Conservation (phyloP, 768 basidiomycete species). For the Leccinum subgranulosum region DNA sequence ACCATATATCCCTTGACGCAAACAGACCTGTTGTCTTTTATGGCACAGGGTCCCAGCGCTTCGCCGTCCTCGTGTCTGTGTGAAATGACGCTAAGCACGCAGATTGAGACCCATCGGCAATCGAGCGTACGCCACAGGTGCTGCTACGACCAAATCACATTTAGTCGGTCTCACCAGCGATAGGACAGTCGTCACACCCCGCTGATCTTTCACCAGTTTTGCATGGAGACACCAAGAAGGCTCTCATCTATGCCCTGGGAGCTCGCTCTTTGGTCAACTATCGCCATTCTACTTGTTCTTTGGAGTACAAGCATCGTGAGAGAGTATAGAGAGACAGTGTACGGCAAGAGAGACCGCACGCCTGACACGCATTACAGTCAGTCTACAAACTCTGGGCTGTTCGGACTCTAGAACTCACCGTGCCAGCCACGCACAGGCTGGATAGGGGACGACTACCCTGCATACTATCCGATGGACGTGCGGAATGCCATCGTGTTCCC, state of each 20-base stretch:
- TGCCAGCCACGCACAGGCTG: conserved; percentile 12
- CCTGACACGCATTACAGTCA: conserved; percentile 16
- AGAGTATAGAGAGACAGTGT: not conserved
- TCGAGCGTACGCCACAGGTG: not conserved
- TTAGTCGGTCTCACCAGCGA: not conserved
- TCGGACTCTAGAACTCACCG: conserved; percentile 1
- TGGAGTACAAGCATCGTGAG: conserved; percentile 16
- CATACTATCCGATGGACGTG: conserved; percentile 25
- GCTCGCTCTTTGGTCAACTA: conserved; percentile 21
- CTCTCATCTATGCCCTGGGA: conserved; percentile 8
- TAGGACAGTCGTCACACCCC: not conserved
- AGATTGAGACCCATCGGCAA: conserved; percentile 2
- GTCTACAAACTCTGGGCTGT: not conserved
- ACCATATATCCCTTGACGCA: conserved; percentile 6
- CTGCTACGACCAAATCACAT: not conserved
- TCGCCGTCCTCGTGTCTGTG: conserved; percentile 6
- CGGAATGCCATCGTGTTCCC: conserved; percentile 22
- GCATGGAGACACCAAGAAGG: conserved; percentile 14
- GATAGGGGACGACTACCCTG: conserved; percentile 27
- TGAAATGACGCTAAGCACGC: not conserved
- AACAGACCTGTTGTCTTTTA: not conserved
- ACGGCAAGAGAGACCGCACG: not conserved
- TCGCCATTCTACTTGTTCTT: conserved; percentile 17
- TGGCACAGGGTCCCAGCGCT: not conserved
- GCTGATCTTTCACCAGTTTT: not conserved